Evolutionary conservation across 116 monocot species (phyloP).

Genomic region (Cymodocea nodosa): DNA sequence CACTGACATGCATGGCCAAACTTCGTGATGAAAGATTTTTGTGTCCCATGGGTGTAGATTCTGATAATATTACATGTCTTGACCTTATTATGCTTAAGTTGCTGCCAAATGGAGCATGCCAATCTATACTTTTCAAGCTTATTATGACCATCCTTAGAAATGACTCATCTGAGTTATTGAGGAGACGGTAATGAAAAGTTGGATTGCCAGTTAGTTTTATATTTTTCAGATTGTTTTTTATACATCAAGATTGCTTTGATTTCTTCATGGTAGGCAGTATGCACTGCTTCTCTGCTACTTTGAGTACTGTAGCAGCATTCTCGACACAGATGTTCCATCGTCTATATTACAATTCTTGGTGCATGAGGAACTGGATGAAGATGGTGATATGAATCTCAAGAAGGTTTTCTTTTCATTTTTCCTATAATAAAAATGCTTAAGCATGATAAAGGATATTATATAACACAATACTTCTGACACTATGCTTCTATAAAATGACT

Average conservation of each 20-base stretch:
- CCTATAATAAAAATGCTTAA: background rate
- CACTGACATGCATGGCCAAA: slow-evolving; percentile 93
- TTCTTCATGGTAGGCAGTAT: slow-evolving; percentile 51
- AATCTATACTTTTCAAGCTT: slow-evolving; percentile 80
- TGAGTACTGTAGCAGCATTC: slow-evolving; percentile 80
- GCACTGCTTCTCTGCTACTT: slow-evolving; percentile 85
- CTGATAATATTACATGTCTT: slow-evolving; percentile 74
- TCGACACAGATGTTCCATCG: slow-evolving; percentile 74
- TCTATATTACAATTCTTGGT: slow-evolving; percentile 64
- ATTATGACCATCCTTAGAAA: slow-evolving; percentile 69
- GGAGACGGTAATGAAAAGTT: slow-evolving; percentile 48
- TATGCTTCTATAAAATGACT: background rate
- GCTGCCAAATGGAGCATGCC: slow-evolving; percentile 78
- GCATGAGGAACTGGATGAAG: slow-evolving; percentile 71
- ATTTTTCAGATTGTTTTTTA: slow-evolving; percentile 2
- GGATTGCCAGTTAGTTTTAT: slow-evolving; percentile 3
- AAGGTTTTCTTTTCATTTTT: slow-evolving; percentile 35
- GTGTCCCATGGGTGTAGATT: slow-evolving; percentile 55
- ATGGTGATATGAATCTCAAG: slow-evolving; percentile 67
- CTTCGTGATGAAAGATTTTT: slow-evolving; percentile 82
- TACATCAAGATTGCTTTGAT: background rate
- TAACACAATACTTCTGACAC: no score
- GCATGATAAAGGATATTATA: background rate
- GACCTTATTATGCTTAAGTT: slow-evolving; percentile 69
- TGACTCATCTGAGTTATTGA: slow-evolving; percentile 86